Conservation (phyloP, 345 rosid species). For the Carallia pectinifolia region DNA sequence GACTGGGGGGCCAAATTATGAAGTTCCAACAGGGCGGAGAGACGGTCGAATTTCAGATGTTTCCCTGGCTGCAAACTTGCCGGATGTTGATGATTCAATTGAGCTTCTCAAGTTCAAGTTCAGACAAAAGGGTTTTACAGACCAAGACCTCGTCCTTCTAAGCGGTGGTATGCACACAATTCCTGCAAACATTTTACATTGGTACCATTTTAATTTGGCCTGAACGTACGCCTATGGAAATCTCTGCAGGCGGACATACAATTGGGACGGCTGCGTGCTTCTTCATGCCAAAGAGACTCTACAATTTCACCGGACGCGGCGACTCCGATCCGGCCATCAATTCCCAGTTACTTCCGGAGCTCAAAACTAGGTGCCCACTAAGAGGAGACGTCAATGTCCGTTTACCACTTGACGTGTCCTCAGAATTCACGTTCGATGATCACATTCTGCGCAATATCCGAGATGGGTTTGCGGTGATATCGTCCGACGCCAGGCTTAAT, state of each 20-base stretch:
- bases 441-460: slow-evolving; percentile 56
- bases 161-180: slow-evolving; percentile 33
- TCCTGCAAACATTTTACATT: not conserved
- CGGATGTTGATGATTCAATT: slow-evolving; percentile 61
- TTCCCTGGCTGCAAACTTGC: slow-evolving; percentile 55
- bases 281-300: slow-evolving; percentile 72
- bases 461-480: slow-evolving; percentile 66
- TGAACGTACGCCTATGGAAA: not conserved
- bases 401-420: slow-evolving; percentile 52
- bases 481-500: slow-evolving; percentile 69
- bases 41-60: slow-evolving; percentile 65
- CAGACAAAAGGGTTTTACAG: slow-evolving; percentile 53
- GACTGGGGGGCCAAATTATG: slow-evolving; percentile 64
- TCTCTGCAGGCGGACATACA: slow-evolving; percentile 65
- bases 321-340: slow-evolving; percentile 62
- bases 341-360: slow-evolving; percentile 41
- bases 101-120: slow-evolving; percentile 57
- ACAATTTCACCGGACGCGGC: slow-evolving; percentile 44
- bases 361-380: slow-evolving; percentile 47
- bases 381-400: slow-evolving; percentile 59
- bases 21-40: slow-evolving; percentile 71
- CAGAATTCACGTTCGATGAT: slow-evolving; percentile 49
- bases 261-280: slow-evolving; percentile 89
- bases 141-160: slow-evolving; percentile 73
- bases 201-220: not conserved